Evolutionary conservation across 768 basidiomycete species (phyloP), one percentile per base, ranked within the genome.

Genomic region (Leccinum subgranulosum): DNA sequence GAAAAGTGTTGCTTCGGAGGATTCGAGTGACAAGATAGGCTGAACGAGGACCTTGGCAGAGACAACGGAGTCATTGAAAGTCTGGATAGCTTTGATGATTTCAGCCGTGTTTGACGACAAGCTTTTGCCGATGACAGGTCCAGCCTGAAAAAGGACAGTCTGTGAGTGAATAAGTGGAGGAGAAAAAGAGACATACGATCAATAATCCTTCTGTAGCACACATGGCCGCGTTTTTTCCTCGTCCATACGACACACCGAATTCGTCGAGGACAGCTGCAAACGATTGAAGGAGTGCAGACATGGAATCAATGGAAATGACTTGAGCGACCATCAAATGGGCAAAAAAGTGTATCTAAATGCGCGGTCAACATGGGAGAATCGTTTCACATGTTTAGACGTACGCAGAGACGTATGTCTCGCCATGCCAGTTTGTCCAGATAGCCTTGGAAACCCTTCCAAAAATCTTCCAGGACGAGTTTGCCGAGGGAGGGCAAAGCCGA

Each of bases 401-500:
- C 94, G 62, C 88, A 89, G 68, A 94, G 79, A 59, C 95, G 84
- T 46, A 90, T 87, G 63, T 95, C 91, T 65, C 92, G 81, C 96
- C 95, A 98, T 54, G 90, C 85, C 27, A 94, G 76, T 60, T 90
- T 90, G 74, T 97, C 94, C 21, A 98, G 77, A 69, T 87, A 92
- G 3, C 84, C 81, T 65, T 94, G 91, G 70, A 98, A 97, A 3
- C 89, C 90, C 73, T 90, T 91, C 84, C 89, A 90, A 57, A 94
- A 88, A 67, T 98, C 94, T 62, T 94, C 89, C 19, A 96, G 74
- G 15, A 95, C 79, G 47, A 87, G 82, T 53, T 81, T 81, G 2
- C 91, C 90, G 0, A 90, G 70, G 0, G 84, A 76, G n/a, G 68
- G 61, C 41, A 49, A 28, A 15, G 71, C 54, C 15, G 73, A 69